Conservation (phyloP, 371 early-diverging fungal species). For the Mucor ambiguus region DNA sequence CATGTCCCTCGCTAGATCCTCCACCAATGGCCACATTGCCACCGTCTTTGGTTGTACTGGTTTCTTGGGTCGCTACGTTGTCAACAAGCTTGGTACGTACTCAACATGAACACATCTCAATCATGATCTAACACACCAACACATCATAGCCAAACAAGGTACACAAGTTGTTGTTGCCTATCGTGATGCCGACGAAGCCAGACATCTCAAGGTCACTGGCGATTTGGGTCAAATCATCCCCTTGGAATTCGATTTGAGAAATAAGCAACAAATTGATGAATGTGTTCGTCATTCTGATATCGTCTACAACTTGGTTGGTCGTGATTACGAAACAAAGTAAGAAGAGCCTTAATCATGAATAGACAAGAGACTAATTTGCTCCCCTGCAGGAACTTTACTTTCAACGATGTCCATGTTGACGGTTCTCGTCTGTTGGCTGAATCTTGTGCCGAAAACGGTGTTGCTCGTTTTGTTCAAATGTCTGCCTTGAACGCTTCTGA, state of each 20-base stretch:
- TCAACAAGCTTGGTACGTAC: conserved; percentile 80
- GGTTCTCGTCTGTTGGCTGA: conserved; percentile 85
- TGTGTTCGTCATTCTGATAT: conserved; percentile 92
- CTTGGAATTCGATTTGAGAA: conserved; percentile 87
- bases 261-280: conserved; percentile 81
- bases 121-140: background rate
- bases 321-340: conserved; percentile 90
- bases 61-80: conserved; percentile 94
- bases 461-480: conserved; percentile 87
- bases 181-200: conserved; percentile 85
- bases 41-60: conserved; percentile 98
- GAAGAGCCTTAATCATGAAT: background rate
- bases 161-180: conserved; percentile 92
- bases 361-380: background rate
- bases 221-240: conserved; percentile 95
- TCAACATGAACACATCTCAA: background rate
- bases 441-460: conserved; percentile 80
- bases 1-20: conserved; percentile 43
- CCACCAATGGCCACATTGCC: conserved; percentile 83
- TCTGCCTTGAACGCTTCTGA: conserved; percentile 85
- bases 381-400: conserved; percentile 79
- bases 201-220: conserved; percentile 91
- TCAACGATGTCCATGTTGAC: conserved; percentile 84
- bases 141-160: conserved; percentile 60
- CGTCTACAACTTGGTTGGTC: conserved; percentile 93